Percentiles rank a stretch among this genome's conserved stretches.
Conservation (phyloP, 2,329 filamentous ascomycete species). For the Thelonectria discophora region DNA sequence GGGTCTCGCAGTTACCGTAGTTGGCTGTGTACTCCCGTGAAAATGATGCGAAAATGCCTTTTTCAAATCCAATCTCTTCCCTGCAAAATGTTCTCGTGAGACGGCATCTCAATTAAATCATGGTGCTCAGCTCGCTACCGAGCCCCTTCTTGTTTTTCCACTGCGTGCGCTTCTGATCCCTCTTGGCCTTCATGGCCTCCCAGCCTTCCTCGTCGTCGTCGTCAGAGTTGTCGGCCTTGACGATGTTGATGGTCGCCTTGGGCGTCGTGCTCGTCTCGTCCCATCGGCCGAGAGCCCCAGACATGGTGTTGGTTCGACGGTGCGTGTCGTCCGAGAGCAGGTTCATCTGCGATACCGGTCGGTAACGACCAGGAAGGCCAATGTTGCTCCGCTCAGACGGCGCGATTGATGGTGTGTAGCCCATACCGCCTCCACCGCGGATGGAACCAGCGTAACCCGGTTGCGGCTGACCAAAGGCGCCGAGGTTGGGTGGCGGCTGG, state of each 20-base stretch:
- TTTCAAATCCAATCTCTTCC: conserved; percentile 43
- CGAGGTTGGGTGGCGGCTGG: conserved; percentile 65
- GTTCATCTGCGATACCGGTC: conserved; percentile 78
- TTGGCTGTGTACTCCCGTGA: conserved; percentile 36
- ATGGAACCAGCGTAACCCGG: conserved; percentile 46
- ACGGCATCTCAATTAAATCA: conserved; percentile 49
- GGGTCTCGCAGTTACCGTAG: conserved; percentile 25
- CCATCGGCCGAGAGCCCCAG: conserved; percentile 44
- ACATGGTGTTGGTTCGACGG: conserved; percentile 48
- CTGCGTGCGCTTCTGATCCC: conserved; percentile 72
- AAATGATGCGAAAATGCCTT: conserved; percentile 42
- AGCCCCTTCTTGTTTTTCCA: conserved; percentile 70
- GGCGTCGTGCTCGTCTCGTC: conserved; percentile 43
- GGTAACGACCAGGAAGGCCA: conserved; percentile 87
- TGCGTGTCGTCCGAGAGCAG: conserved; percentile 43
- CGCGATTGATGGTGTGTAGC: conserved; percentile 90
- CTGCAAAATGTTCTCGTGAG: conserved; percentile 33
- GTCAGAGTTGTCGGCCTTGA: conserved; percentile 52
- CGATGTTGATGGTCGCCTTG: conserved; percentile 50
- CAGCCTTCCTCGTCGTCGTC: conserved; percentile 75
- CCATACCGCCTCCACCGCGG: conserved; percentile 52
- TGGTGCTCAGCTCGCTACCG: conserved; percentile 57
- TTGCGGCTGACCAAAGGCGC: conserved; percentile 63
- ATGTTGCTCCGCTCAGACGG: conserved; percentile 96
- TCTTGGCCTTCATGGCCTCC: conserved; percentile 75